Base-by-base conservation (phyloP, 345 rosid genomes). In the Turnera subulata region DNA sequence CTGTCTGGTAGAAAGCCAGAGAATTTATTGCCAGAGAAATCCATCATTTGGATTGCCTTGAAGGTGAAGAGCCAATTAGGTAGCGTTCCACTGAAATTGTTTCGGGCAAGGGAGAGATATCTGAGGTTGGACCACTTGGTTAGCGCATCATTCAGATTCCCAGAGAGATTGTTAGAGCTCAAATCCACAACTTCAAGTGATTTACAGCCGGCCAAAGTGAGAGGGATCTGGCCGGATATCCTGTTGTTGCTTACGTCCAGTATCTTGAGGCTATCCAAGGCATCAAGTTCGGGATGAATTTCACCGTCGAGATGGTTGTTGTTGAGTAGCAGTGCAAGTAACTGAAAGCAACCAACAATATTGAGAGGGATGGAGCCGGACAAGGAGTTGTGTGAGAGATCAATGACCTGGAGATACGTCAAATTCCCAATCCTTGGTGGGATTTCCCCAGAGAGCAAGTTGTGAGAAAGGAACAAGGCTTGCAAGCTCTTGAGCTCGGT, bases 201-300 rank as follows among this genome's bases (percentile, higher is more conserved):
- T 74, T 81, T 91, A 21, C 89, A 71, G 16, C 98, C 87, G 0
- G 96, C 98, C 62, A 91, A 65, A 56, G 98, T 91, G 39, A 88
- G 78, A 0, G 96, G 96, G 49, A 91, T 86, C 78, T 88, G 96
- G 32, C 98, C 96, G 0, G 95, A 85, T 35, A 86, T 75, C 62
- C 42, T 56, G 76, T 91, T 91, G 73, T 72, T 84, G 83, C 96
- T 83, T 54, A 86, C 76, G 61, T 91, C 96, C 16, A 91, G 72
- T 66, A 91, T 84, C 77, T 81, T 82, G 50, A 91, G 58, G 74
- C 96, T 75, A 64, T 84, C 83, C 63, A 88, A 66, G 0, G 96
- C 98, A 62, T 91, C 98, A 40, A 91, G 90, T 76, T 91, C 98
- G 0, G 90, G 98, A 60, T 88, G 92, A 49, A 91, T 82, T 73